A percentile compares a stretch with the other conserved stretches of the same genome.
Evolutionary conservation across 345 rosid species (phyloP).

Genomic region (Salix suchowensis): DNA sequence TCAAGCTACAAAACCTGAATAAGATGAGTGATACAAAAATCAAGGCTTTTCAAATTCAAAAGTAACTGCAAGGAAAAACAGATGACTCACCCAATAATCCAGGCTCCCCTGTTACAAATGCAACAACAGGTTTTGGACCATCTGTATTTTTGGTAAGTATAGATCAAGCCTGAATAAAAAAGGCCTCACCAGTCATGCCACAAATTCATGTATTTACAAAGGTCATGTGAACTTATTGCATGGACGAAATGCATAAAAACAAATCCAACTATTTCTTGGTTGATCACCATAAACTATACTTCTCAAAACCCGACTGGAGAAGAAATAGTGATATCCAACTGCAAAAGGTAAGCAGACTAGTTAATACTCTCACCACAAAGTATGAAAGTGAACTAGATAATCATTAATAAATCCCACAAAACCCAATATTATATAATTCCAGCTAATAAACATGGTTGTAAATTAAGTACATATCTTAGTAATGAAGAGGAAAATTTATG

Average conservation of each 20-base stretch:
- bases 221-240: background rate
- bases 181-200: background rate
- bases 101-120: slow-evolving; percentile 97
- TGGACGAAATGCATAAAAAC: background rate
- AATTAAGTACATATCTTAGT: background rate
- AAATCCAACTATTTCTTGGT: slow-evolving; percentile 79
- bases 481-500: background rate
- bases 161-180: slow-evolving; percentile 71
- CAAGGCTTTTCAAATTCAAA: background rate
- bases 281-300: slow-evolving; percentile 83
- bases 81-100: slow-evolving; percentile 88
- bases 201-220: slow-evolving; percentile 1
- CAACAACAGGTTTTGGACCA: slow-evolving; percentile 85
- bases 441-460: background rate
- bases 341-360: slow-evolving; percentile 35
- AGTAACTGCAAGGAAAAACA: slow-evolving; percentile 1
- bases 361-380: slow-evolving; percentile 16
- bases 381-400: background rate
- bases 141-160: slow-evolving; percentile 68
- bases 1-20: no score
- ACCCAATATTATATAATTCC: background rate
- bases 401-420: background rate
- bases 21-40: background rate
- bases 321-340: slow-evolving; percentile 92
- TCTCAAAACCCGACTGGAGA: slow-evolving; percentile 69